Evolutionary conservation across 1,284 basidiomycete species (phyloP).

Genomic region (Heterobasidion parviporum): DNA sequence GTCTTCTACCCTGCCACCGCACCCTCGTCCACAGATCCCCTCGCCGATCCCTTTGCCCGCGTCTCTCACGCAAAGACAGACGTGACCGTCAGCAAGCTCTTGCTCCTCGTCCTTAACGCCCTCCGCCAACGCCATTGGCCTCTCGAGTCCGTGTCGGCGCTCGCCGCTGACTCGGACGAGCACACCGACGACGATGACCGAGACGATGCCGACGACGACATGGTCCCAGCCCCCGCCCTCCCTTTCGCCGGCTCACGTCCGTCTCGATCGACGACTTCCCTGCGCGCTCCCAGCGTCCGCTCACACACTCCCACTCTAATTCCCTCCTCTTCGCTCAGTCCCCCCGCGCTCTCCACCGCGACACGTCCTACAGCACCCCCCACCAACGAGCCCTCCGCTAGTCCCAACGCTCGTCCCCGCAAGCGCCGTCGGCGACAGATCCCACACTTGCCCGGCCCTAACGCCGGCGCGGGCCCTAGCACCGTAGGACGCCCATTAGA

Average conservation of each 20-base stretch:
- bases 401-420: constrained; percentile 6
- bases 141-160: constrained; percentile 5
- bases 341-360: constrained; percentile 12
- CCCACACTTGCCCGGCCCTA: constrained; percentile 16
- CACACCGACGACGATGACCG: constrained; percentile 17
- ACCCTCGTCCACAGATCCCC: constrained; percentile 17
- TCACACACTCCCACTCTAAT: constrained; percentile 11
- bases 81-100: constrained; percentile 56
- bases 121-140: constrained; percentile 6
- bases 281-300: background rate
- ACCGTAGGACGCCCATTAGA: too few species aligned
- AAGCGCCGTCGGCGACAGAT: constrained; percentile 16
- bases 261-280: background rate
- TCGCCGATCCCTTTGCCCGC: constrained; percentile 12
- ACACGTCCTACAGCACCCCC: constrained; percentile 3
- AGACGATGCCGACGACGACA: constrained; percentile 11
- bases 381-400: background rate
- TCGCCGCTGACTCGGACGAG: constrained; percentile 14
- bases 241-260: background rate
- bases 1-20: constrained; percentile 25
- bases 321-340: constrained; percentile 10
- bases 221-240: background rate
- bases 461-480: constrained; percentile 3
- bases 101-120: constrained; percentile 32
- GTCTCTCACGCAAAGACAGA: constrained; percentile 33